phyloP scores from a whole-genome alignment of 306 rosid genomes.

The Urtica urens region DNA sequence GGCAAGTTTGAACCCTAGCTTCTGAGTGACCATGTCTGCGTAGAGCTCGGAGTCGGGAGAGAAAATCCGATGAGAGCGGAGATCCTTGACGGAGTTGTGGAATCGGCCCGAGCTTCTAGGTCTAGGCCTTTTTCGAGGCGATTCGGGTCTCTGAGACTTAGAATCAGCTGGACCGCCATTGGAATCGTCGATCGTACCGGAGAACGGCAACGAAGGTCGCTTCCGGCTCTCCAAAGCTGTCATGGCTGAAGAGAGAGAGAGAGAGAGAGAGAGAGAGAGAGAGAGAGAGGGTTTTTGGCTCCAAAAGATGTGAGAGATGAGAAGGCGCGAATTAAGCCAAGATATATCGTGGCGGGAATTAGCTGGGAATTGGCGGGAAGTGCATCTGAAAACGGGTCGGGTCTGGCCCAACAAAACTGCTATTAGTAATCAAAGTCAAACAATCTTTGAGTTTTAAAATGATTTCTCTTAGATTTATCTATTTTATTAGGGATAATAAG shows the following conservation, averaged over 20 bases:
- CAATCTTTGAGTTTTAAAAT: no score
- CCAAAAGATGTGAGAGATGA: no score
- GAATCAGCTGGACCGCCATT: background rate
- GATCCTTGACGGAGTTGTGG: slow-evolving; percentile 34
- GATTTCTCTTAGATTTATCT: no score
- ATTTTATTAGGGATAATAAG: no score
- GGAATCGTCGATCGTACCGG: slow-evolving; percentile 6
- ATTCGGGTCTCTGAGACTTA: background rate
- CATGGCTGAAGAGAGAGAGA: slow-evolving; percentile 22
- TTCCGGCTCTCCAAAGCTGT: slow-evolving; percentile 21
- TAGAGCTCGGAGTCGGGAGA: slow-evolving; percentile 23
- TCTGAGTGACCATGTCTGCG: background rate
- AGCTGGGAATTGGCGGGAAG: no score
- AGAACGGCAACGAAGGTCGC: background rate
- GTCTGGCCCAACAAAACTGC: no score
- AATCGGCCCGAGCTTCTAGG: background rate
- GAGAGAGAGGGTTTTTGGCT: background rate
- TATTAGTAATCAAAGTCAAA: no score
- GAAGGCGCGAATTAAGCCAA: no score
- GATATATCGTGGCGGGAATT: no score
- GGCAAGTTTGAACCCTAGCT: background rate
- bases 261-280: background rate
- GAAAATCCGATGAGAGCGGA: slow-evolving; percentile 56
- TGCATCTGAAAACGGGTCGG: no score
- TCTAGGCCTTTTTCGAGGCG: slow-evolving; percentile 4